phyloP scores from a whole-genome alignment of 2,329 filamentous ascomycete species.

The Didymella pomorum region DNA sequence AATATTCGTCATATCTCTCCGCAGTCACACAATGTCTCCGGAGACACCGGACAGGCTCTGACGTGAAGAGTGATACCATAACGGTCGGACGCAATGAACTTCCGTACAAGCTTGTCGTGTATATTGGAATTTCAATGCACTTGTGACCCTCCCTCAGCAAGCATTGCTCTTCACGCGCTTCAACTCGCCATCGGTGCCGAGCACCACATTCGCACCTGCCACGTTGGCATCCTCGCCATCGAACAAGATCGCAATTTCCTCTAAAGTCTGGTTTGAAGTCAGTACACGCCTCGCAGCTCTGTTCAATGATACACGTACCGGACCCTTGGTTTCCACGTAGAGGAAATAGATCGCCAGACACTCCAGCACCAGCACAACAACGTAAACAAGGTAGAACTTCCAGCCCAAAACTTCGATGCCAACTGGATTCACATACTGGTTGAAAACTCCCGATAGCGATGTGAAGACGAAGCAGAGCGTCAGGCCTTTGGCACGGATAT shows the following conservation, averaged over 20 bases:
- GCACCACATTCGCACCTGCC: conserved; percentile 15
- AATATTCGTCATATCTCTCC: neutral
- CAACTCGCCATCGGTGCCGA: conserved; percentile 14
- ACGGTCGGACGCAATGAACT: neutral
- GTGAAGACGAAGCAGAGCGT: conserved; percentile 61
- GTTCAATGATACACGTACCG: conserved; percentile 14
- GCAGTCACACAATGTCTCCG: neutral
- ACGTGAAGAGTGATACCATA: neutral
- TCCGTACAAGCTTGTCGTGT: neutral
- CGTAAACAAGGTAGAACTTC: conserved; percentile 48
- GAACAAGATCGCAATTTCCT: conserved; percentile 33
- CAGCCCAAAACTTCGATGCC: conserved; percentile 32
- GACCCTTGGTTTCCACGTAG: conserved; percentile 37
- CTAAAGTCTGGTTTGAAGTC: conserved; percentile 19
- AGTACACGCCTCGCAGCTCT: neutral
- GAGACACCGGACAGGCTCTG: neutral
- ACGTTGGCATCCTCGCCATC: conserved; percentile 30
- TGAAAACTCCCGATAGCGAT: conserved; percentile 62
- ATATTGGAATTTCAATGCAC: neutral
- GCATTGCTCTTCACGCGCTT: conserved; percentile 1
- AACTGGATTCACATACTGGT: conserved; percentile 64
- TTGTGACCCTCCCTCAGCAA: neutral
- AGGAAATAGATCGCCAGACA: conserved; percentile 35
- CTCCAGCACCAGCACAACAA: conserved; percentile 35
- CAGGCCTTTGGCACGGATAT: conserved; percentile 56